These are phyloP conservation scores for Lactarius quietus DNA, from an alignment of 768 basidiomycete species.

Conservation along the genomic window DNA sequence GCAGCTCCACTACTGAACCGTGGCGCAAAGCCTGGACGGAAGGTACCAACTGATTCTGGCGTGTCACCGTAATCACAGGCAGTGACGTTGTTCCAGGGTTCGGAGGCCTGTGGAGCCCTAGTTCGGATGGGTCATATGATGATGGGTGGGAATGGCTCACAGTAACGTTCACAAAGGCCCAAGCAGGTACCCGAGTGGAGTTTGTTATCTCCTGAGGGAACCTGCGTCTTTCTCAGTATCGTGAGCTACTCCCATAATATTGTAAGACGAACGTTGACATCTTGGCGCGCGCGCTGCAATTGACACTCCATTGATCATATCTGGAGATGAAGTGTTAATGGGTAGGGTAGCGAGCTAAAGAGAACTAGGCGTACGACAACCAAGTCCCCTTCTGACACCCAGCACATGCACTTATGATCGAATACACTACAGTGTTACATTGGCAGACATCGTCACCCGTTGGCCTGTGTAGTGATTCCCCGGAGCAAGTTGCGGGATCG, in stretches of 20 bases:
- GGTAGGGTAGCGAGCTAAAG: not conserved
- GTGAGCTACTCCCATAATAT: not conserved
- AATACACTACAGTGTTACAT: slow-evolving; percentile 19
- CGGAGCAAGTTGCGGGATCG: not conserved
- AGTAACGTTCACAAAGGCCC: slow-evolving; percentile 14
- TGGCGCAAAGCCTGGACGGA: slow-evolving; percentile 9
- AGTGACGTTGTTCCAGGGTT: slow-evolving; percentile 11
- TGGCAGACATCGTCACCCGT: not conserved
- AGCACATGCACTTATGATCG: slow-evolving; percentile 7
- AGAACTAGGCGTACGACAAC: slow-evolving; percentile 3
- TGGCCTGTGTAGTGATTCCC: slow-evolving; percentile 13
- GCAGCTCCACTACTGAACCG: not conserved
- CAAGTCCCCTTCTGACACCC: slow-evolving; percentile 16
- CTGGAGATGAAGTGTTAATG: not conserved
- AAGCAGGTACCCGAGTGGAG: slow-evolving; percentile 7
- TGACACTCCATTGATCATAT: slow-evolving; percentile 4
- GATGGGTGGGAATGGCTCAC: not conserved
- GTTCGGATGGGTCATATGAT: not conserved
- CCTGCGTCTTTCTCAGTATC: slow-evolving; percentile 1
- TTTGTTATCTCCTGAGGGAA: slow-evolving; percentile 1
- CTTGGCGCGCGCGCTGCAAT: not conserved
- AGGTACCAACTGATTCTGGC: slow-evolving; percentile 3
- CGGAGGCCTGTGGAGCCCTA: not conserved
- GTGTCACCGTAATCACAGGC: slow-evolving; percentile 5
- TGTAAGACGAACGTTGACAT: slow-evolving; percentile 2